phyloP scores from a whole-genome alignment of 2,329 filamentous ascomycete species.

The Pseudogymnoascus sp. region DNA sequence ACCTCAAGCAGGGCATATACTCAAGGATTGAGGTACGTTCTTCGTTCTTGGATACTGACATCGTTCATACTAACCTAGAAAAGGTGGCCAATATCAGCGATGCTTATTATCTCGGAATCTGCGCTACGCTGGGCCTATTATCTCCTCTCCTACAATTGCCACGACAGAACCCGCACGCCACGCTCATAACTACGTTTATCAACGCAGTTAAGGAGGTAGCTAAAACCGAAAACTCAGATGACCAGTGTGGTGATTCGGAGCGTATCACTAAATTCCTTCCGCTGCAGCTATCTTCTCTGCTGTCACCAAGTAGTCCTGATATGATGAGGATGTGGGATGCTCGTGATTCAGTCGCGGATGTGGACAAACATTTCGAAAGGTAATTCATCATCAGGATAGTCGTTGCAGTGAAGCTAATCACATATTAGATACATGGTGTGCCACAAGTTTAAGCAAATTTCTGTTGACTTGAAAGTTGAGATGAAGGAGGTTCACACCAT shows the following conservation, averaged over 20 bases:
- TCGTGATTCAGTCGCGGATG: slow-evolving; percentile 7
- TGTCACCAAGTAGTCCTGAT: background rate
- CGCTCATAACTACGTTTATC: slow-evolving; percentile 34
- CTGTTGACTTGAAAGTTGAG: slow-evolving; percentile 13
- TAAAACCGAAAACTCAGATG: slow-evolving; percentile 3
- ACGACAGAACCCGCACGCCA: slow-evolving; percentile 31
- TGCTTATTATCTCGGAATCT: slow-evolving; percentile 27
- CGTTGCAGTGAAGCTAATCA: background rate
- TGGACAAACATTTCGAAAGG: slow-evolving; percentile 16
- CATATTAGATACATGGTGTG: background rate
- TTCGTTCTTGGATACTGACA: background rate
- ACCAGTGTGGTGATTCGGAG: background rate
- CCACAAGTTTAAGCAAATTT: slow-evolving; percentile 12
- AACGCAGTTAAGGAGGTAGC: slow-evolving; percentile 26
- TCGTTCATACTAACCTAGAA: background rate
- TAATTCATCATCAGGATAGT: slow-evolving; percentile 3
- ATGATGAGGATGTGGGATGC: slow-evolving; percentile 1
- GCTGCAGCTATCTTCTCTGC: background rate
- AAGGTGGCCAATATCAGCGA: slow-evolving; percentile 37
- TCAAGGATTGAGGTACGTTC: slow-evolving; percentile 33
- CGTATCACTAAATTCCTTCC: slow-evolving; percentile 14
- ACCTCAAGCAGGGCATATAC: slow-evolving; percentile 20
- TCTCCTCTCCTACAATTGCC: slow-evolving; percentile 29
- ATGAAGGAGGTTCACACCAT: slow-evolving; percentile 29
- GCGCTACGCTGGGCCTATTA: slow-evolving; percentile 23